Evolutionary conservation across 805 yeast genomes (phyloP), one percentile per base, ranked within the genome.

Genomic region (Candida coquimbonensis): DNA sequence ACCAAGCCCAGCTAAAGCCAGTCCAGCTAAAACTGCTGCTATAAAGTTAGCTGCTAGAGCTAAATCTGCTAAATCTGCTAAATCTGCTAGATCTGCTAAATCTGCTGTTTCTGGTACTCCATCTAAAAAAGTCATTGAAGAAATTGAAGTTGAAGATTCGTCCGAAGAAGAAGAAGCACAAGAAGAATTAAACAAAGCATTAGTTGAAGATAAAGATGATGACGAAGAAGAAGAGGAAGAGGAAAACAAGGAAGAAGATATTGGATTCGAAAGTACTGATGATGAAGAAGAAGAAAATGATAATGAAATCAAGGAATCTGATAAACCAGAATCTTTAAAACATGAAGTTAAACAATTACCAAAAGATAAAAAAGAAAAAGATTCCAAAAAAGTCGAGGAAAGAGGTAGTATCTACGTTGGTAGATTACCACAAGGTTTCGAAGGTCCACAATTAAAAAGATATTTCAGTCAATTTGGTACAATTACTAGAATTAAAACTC

Each of bases 401-500:
- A 72, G 78, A 40, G 89, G 91, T 34, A 87, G 88, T 44, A 69
- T 93, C 45, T 93, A 90, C 64, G 77, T 93, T 33, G 96, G 98
- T 45, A 80, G 97, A 61, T 74, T 93, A 52, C 99, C 99, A 39
- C 82, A 83, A 55, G 96, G 96, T 37, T 88, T 93, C 69, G 82
- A 88, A 57, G 98, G 93, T 66, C 72, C 67, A 36, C 91, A 86
- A 63, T 49, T 72, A 72, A 75, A 75, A 50, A 77, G 79, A 58
- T 93, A 93, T 67, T 91, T 93, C 63, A 67, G 77, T 40, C 99
- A 93, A 69, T 93, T 93, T 68, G 99, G 99, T 50, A 82, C 77
- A 36, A 81, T 93, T 48, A 72, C 79, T 39, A 80, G 87, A 54
- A 74, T 89, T 46, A 80, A 90, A 55, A 67, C 93, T 44, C 87